Evolutionary conservation across 768 basidiomycete genomes (phyloP), one percentile per base, ranked within the genome.

Genomic region (Termitomyces sp.): DNA sequence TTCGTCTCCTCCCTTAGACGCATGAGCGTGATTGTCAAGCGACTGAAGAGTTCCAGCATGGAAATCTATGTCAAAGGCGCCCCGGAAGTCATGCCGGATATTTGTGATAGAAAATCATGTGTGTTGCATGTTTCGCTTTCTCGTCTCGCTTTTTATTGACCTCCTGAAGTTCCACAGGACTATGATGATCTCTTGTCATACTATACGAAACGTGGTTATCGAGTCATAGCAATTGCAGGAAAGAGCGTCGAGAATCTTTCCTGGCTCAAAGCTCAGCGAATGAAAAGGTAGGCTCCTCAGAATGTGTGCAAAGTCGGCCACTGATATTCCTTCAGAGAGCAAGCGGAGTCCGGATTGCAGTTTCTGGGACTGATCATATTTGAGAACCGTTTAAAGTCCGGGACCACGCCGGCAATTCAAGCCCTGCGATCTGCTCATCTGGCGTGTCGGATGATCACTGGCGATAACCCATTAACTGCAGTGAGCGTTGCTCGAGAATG

Each of bases 11-110:
- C 91, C 4, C 80, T 98, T 25, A 84, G 97, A 32, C 80, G 97
- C 56, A 99, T 99, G 96, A 97, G 96, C 64, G 97, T 99, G 32
- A 86, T 99, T 56, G 96, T 98, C 68, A 99, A 98, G 73, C 83
- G 94, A 56, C 82, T 99, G 57, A 97, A 91, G 73, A 96, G 96
- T 65, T 85, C 76, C 57, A 94, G 91, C 72, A 98, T 99, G 94
- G 97, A 99, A 71, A 82, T 98, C 11, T 98, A 98, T 70, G 95
- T 96, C 68, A 99, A 99, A 71, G 97, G 97, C n/a, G 97, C 97
- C 2, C 97, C 97, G 0, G 97, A 99, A 74, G 94, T 98, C 59
- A 98, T 99, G 96, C 73, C 76, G 7, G 95, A 96, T 46, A 98
- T 99, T 60, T 99, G 97, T 71, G 91, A 95, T 58, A 87, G 81